Evolutionary conservation across 2,329 filamentous ascomycete genomes (phyloP).

Genomic region (Nemania abortiva): DNA sequence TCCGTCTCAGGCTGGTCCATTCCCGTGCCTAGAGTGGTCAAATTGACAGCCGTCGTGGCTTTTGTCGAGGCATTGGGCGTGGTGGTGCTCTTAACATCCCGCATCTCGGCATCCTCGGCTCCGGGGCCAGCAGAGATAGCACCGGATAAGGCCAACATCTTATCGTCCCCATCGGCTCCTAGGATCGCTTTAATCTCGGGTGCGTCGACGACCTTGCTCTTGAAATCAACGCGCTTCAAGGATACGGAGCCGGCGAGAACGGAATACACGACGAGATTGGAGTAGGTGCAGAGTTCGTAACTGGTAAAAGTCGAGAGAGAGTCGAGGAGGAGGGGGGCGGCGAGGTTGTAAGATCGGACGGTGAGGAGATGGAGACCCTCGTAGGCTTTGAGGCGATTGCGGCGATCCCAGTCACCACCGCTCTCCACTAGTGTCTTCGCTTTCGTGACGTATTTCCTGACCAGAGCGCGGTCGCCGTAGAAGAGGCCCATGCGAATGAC

Average conservation of each 20-base stretch:
- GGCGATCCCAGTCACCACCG: constrained; percentile 97
- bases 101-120: constrained; percentile 79
- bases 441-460: constrained; percentile 93
- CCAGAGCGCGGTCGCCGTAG: constrained; percentile 91
- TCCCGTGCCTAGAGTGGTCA: constrained; percentile 82
- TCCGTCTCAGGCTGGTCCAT: constrained; percentile 81
- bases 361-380: constrained; percentile 94
- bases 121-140: constrained; percentile 84
- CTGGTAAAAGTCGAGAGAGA: constrained; percentile 98
- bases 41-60: constrained; percentile 80
- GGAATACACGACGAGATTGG: constrained; percentile 92
- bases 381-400: constrained; percentile 98
- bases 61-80: constrained; percentile 64
- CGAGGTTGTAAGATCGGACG: constrained; percentile 87
- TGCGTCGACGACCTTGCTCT: constrained; percentile 97
- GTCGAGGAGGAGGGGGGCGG: constrained; percentile 93
- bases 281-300: constrained; percentile 98
- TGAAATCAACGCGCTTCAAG: constrained; percentile 97
- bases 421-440: constrained; percentile 91
- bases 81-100: constrained; percentile 68
- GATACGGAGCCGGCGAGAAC: constrained; percentile 94
- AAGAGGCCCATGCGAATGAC: constrained; percentile 97
- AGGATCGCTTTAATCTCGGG: constrained; percentile 98
- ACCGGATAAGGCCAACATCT: constrained; percentile 83
- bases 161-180: constrained; percentile 84